phyloP scores from a whole-genome alignment of 1,139 yeast species.

The Kazachstania sp. region DNA sequence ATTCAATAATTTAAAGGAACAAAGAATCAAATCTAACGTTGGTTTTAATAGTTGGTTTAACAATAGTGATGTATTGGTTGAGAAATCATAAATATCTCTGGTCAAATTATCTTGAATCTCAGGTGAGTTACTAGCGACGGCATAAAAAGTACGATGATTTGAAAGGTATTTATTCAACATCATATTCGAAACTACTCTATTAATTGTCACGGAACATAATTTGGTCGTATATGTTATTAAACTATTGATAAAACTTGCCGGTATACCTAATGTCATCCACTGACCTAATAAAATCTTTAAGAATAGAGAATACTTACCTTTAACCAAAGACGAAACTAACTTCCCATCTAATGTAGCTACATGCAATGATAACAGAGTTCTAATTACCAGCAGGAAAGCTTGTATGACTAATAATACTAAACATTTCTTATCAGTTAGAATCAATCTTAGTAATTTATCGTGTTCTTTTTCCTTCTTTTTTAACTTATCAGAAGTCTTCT shows the following conservation, averaged over 20 bases:
- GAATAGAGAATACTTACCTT: constrained; percentile 59
- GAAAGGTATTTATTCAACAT: constrained; percentile 43
- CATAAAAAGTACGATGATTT: constrained; percentile 27
- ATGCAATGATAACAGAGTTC: constrained; percentile 70
- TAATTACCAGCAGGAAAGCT: constrained; percentile 49
- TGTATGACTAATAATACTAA: constrained; percentile 44
- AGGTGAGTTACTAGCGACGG: constrained; percentile 21
- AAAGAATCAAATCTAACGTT: constrained; percentile 65
- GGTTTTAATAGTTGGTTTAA: constrained; percentile 90
- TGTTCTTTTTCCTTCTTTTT: not conserved
- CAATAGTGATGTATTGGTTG: constrained; percentile 61
- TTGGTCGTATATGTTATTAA: constrained; percentile 64
- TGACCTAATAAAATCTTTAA: constrained; percentile 48
- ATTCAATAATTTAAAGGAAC: constrained; percentile 61
- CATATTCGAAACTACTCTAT: constrained; percentile 56
- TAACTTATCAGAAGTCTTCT: not conserved
- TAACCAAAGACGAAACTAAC: constrained; percentile 73
- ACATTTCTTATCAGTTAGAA: constrained; percentile 26
- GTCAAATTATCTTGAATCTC: constrained; percentile 29
- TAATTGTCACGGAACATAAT: constrained; percentile 55
- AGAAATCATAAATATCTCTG: constrained; percentile 60
- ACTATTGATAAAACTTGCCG: constrained; percentile 77
- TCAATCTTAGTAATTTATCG: constrained; percentile 22
- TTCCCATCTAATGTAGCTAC: constrained; percentile 85
- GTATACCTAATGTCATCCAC: constrained; percentile 84